Percentiles rank a stretch among this genome's conserved stretches.
phyloP scores from a whole-genome alignment of 371 early-diverging fungal genomes.

The Rhizomucor miehei region DNA sequence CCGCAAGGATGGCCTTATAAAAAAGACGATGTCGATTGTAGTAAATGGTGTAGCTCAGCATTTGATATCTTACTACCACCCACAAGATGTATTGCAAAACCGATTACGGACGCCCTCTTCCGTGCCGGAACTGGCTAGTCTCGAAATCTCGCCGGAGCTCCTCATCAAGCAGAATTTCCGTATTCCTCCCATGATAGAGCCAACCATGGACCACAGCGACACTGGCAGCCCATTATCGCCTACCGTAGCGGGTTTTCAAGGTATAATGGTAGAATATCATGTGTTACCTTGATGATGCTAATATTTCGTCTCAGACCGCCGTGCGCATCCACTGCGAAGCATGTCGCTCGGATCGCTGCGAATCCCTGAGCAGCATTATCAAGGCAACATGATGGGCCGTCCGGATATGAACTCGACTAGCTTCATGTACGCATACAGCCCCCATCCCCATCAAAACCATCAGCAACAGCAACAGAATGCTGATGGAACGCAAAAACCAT shows the following conservation, averaged over 20 bases:
- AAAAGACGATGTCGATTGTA: conserved; percentile 82
- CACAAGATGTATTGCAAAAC: conserved; percentile 65
- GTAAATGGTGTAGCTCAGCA: conserved; percentile 78
- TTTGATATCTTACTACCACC: conserved; percentile 81
- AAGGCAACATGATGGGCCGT: not conserved
- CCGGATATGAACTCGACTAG: conserved; percentile 3
- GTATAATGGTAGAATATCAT: conserved; percentile 4
- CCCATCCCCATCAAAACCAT: conserved; percentile 3
- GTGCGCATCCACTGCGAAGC: conserved; percentile 32
- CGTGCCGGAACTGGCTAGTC: conserved; percentile 48
- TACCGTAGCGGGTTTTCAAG: conserved; percentile 15
- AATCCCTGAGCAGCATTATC: too few relatives aligned
- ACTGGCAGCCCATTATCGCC: conserved; percentile 17
- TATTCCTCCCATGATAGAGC: conserved; percentile 48
- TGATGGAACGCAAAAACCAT: conserved; percentile 6
- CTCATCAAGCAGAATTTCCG: conserved; percentile 52
- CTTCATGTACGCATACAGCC: not conserved
- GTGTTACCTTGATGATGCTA: not conserved
- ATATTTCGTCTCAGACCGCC: conserved; percentile 16
- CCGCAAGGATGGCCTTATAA: conserved; percentile 80
- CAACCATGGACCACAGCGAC: conserved; percentile 23
- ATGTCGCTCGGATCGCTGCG: conserved; percentile 26
- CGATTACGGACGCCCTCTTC: conserved; percentile 57
- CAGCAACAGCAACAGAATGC: conserved; percentile 5
- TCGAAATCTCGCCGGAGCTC: conserved; percentile 53